A percentile compares a stretch with the other conserved stretches of the same genome.
Conservation (phyloP, 768 basidiomycete species). For the Dendrothele bispora region DNA sequence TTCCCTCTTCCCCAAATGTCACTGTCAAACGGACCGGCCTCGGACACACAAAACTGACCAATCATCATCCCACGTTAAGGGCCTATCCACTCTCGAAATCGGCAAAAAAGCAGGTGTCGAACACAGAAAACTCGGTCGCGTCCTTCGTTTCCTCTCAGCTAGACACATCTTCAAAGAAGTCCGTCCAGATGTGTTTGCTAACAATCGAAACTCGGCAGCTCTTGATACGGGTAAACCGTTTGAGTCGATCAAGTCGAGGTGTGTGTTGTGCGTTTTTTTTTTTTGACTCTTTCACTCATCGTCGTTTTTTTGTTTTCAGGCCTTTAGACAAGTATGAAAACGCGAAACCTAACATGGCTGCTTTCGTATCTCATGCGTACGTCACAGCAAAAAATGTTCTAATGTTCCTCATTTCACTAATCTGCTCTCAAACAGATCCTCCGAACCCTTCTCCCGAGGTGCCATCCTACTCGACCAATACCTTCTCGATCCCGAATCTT, state of each 20-base stretch:
- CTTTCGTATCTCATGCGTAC: conserved; percentile 15
- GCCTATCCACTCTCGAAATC: too few species aligned
- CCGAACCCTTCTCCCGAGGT: conserved; percentile 11
- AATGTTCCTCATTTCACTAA: background rate
- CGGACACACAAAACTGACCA: too few species aligned
- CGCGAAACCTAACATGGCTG: conserved; percentile 16
- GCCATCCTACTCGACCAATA: conserved; percentile 12
- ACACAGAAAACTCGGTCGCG: too few species aligned
- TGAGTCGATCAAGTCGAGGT: background rate
- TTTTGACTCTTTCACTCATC: conserved; percentile 6
- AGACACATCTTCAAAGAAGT: conserved; percentile 30
- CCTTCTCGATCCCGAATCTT: background rate
- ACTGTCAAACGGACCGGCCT: too few species aligned
- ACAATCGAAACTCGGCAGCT: conserved; percentile 20
- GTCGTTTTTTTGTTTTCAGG: conserved; percentile 7
- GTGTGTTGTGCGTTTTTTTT: background rate
- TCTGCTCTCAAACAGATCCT: conserved; percentile 5
- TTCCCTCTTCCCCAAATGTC: too few species aligned
- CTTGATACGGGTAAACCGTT: conserved; percentile 17
- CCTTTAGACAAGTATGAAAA: conserved; percentile 19
- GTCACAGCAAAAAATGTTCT: conserved; percentile 1
- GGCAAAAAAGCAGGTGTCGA: too few species aligned
- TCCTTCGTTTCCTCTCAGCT: conserved; percentile 27
- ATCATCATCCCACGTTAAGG: too few species aligned
- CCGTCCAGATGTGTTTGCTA: conserved; percentile 25